Base-by-base conservation (phyloP, 2,329 filamentous ascomycete genomes). In the Elsinoe australis region DNA sequence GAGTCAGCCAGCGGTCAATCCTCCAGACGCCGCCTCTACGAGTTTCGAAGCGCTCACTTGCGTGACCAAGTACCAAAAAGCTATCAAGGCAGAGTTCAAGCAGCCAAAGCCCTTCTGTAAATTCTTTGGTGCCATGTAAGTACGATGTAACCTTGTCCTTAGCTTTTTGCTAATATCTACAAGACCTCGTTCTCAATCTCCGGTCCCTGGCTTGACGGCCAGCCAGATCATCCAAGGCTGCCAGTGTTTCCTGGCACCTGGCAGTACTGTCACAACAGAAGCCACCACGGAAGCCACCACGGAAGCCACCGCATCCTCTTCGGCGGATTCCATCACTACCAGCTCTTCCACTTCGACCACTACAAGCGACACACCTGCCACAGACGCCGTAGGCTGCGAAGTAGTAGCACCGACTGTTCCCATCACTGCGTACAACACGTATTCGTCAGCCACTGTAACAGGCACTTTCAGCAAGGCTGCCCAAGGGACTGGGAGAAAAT, bases 31-130 rank as follows among this genome's bases (percentile, higher is more conserved):
- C 7, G 5, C 36, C n/a, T 9, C 19, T 4, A 21, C 8, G 8
- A 8, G 19, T 8, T 18, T 14, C 14, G 36, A 18, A 14, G 4
- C 36, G 7, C 10, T 41, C 8, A 14, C 6, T 8, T 41, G 36
- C 19, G 19, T 17, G 10, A 6, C 10, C 19, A 7, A 41, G 19
- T 41, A 18, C 36, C 8, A 41, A 14, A 18, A 18, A 4, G 8
- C 19, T 12, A 41, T 41, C 10, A 41, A 9, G 19, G 36, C 36
- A 17, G 36, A 41, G 36, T 41, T 17, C 36, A 17, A 41, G 8
- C n/a, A 41, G 18, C 19, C 8, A n/a, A 18, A 19, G 14, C 36
- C n/a, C 8, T 41, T 41, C 19, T 41, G 36, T 19, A 18, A 22
- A 22, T 41, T 19, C 36, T 41, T 19, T 18, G 36, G 36, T 9